These are phyloP conservation scores for Linnemannia zychae DNA, from an alignment of 192 early-diverging fungal species.

Conservation along the genomic window DNA sequence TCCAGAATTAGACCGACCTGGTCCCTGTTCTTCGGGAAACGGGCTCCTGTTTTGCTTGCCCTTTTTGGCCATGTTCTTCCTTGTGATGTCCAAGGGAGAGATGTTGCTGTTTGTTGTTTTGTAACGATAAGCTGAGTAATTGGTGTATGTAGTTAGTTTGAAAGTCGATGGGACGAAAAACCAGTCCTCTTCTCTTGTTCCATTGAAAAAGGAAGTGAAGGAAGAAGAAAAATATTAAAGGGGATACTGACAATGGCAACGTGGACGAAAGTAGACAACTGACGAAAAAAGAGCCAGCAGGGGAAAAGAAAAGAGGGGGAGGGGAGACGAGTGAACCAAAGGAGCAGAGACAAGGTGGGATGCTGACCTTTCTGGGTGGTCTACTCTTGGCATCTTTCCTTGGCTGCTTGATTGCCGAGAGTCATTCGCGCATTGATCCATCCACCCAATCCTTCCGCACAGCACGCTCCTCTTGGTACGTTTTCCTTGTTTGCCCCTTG, in stretches of 20 bases:
- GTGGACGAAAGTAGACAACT: too few relatives aligned
- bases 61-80: slow-evolving; percentile 11
- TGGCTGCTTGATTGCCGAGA: background rate
- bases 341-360: too few relatives aligned
- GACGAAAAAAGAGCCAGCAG: too few relatives aligned
- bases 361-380: background rate
- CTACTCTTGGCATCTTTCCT: background rate
- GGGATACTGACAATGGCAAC: too few relatives aligned
- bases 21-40: background rate
- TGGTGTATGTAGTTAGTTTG: background rate
- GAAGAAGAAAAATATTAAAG: too few relatives aligned
- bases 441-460: background rate
- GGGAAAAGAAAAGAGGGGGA: too few relatives aligned
- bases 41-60: slow-evolving; percentile 14
- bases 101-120: too few relatives aligned
- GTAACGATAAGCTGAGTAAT: background rate
- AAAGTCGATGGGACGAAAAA: background rate
- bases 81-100: background rate
- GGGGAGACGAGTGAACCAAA: too few relatives aligned
- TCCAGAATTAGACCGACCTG: slow-evolving; percentile 1
- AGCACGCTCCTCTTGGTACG: background rate
- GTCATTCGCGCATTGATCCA: background rate
- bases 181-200: background rate
- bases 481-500: background rate
- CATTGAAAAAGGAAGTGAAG: too few relatives aligned